Evolutionary conservation across 371 early-diverging fungal genomes (phyloP), one percentile per base, ranked within the genome.

Genomic region (Apophysomyces sp.): DNA sequence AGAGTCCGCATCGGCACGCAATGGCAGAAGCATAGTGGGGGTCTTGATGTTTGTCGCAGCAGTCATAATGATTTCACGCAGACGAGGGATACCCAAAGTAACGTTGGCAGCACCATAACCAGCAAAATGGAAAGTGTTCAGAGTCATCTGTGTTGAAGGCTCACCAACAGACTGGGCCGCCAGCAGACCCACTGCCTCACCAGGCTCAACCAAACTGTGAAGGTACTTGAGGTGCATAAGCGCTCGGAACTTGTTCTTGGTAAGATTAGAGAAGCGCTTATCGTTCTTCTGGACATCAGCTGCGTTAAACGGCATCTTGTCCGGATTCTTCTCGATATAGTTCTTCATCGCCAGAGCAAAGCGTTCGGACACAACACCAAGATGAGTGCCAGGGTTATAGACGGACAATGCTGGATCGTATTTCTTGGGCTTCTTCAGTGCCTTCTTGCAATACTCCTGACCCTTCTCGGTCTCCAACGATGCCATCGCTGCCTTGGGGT

Each of bases 91-190:
- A 89, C 99, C 99, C 52, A 99, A 90, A 0, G 99, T 99, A 65
- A 99, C 99, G 86, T 98, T 98, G 80, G 93, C 89, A 67, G 98
- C 98, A 80, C 99, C 99, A 70, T 98, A 97, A 60, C 99, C 99
- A 63, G 99, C 99, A 84, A 99, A 94, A 84, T 99, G 99, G 93
- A 99, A 99, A 60, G 99, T 99, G 83, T 99, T 99, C 51, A 99
- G 84, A 24, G 99, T 99, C 99, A 99, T 99, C 77, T 99, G 99
- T 8, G 99, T 99, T 32, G 97, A 97, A n/a, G 99, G 99, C 80
- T 99, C 99, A 65, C 99, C 99, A 44, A 99, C 90, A 62, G 93
- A 91, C 77, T 99, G 99, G 30, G 99, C 99, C 30, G 99, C 99
- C 57, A 99, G 80, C 37, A 99, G 81, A 60, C 99, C 99, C 31